Base-by-base conservation (phyloP, 2,329 filamentous ascomycete genomes). In the Akanthomyces lecanii region DNA sequence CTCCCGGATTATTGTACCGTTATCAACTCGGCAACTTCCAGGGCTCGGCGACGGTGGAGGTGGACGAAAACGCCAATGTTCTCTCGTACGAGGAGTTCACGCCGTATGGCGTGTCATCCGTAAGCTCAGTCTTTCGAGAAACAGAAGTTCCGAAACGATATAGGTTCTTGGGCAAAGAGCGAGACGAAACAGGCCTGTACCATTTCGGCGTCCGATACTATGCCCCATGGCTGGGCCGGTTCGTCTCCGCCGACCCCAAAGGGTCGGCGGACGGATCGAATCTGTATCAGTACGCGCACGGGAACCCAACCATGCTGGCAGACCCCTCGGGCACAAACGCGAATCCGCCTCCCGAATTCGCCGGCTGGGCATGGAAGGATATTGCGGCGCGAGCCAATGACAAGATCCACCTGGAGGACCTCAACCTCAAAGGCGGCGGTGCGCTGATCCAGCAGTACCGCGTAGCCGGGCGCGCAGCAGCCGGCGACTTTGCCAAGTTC, bases 31-130 rank as follows among this genome's bases (percentile, higher is more conserved):
- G 55, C 11, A 62, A 64, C 30, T 55, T 57, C 30, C 58, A 60
- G 54, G 57, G 48, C 14, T 62, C 62, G 5, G 57, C 28, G 21
- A 48, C 12, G 14, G 23, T 73, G 1, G 71, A 75, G 63, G 38
- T 71, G 1, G 71, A 72, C 57, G 64, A 69, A 8, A 18, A 67
- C 1, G 69, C 40, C 18, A 52, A 67, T 5, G 36, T 74, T 21
- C 53, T 74, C 6, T 71, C 71, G 3, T 72, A 71, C 52, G 71
- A 74, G 50, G 73, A 75, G 63, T 74, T 71, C 58, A 65, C 63
- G 3, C 69, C 73, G 5, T 75, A 65, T 58, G 73, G 73, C 1
- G 33, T n/a, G 18, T 65, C 68, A 6, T 55, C 67, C 2, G 70
- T 66, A 58, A 51, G 38, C 16, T 59, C 63, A 0, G 14, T 44